These are phyloP conservation scores for Tripidium arundinaceum DNA, from an alignment of 202 grass and related monocot species.

Conservation along the genomic window DNA sequence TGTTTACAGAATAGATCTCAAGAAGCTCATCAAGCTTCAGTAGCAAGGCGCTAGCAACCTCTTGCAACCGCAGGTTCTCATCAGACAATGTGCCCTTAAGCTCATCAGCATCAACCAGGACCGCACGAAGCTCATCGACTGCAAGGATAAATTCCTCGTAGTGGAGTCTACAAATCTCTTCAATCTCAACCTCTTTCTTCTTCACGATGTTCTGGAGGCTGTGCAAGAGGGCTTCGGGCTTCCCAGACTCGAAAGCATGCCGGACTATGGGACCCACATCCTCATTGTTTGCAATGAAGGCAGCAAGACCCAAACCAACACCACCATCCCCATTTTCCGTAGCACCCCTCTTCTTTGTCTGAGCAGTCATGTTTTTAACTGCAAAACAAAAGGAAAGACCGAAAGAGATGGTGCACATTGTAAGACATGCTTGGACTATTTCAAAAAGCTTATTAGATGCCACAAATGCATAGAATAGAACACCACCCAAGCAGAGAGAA, in stretches of 20 bases:
- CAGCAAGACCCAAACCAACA: conserved; percentile 35
- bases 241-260: conserved; percentile 58
- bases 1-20: conserved; percentile 50
- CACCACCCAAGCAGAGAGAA: background rate
- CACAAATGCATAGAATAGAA: background rate
- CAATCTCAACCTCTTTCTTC: conserved; percentile 76
- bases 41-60: conserved; percentile 46
- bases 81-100: conserved; percentile 51
- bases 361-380: conserved; percentile 53
- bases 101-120: conserved; percentile 71
- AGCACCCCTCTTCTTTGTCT: conserved; percentile 48
- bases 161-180: conserved; percentile 67
- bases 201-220: conserved; percentile 49
- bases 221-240: conserved; percentile 60
- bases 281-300: conserved; percentile 57
- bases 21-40: conserved; percentile 61
- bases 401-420: background rate
- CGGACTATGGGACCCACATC: conserved; percentile 60
- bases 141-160: conserved; percentile 88
- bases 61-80: conserved; percentile 64
- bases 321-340: conserved; percentile 59
- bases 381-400: conserved; percentile 7
- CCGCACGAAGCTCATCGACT: conserved; percentile 59
- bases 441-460: background rate
- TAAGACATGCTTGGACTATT: background rate